phyloP scores from a whole-genome alignment of 495 filamentous ascomycete species.

The Penicillium canariense region DNA sequence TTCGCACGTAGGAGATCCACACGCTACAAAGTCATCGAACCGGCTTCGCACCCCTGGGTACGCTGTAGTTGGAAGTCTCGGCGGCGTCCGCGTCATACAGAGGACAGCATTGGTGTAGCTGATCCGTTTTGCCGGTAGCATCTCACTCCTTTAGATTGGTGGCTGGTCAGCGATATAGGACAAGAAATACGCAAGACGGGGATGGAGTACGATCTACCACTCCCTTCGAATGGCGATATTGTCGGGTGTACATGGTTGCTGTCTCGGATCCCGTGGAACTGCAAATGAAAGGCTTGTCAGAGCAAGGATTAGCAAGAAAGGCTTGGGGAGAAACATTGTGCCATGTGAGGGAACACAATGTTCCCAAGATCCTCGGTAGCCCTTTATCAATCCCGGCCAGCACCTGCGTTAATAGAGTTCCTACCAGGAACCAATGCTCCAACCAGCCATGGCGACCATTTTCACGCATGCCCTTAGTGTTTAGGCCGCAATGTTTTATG shows the following conservation, averaged over 20 bases:
- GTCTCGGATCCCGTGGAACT: background rate
- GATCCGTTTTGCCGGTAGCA: conserved; percentile 29
- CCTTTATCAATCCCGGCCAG: too few relatives aligned
- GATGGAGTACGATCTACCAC: background rate
- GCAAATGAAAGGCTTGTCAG: background rate
- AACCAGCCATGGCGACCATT: too few relatives aligned
- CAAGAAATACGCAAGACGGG: background rate
- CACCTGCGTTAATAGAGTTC: too few relatives aligned
- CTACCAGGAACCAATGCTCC: too few relatives aligned
- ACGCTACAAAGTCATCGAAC: conserved; percentile 56
- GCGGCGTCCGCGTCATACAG: conserved; percentile 46
- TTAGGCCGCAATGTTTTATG: too few relatives aligned
- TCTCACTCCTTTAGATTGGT: conserved; percentile 33
- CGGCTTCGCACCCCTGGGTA: conserved; percentile 51
- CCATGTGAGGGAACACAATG: too few relatives aligned
- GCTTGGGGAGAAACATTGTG: background rate
- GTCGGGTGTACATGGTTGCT: background rate
- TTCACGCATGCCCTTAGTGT: too few relatives aligned
- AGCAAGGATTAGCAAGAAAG: background rate
- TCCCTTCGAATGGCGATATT: conserved; percentile 1
- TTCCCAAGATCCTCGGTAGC: too few relatives aligned
- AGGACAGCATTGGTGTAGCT: conserved; percentile 48
- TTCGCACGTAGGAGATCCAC: background rate
- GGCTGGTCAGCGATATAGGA: background rate
- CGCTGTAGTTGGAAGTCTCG: conserved; percentile 34